phyloP scores from a whole-genome alignment of 805 yeast genomes.

The Metschnikowia koreensis region DNA sequence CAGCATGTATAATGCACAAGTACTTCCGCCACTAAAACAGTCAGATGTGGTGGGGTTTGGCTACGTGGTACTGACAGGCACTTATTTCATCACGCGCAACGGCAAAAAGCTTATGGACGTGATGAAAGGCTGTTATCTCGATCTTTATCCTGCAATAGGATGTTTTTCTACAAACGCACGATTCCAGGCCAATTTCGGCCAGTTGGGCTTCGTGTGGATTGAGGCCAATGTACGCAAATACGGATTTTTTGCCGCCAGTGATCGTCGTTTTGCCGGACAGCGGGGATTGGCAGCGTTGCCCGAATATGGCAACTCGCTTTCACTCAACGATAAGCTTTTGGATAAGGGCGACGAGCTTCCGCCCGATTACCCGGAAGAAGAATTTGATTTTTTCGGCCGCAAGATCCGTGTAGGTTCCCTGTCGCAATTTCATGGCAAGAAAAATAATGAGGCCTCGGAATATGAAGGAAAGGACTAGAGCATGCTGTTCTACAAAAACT shows the following conservation, averaged over 20 bases:
- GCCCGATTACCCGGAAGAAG: slow-evolving; percentile 65
- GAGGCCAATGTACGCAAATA: slow-evolving; percentile 53
- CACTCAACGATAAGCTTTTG: slow-evolving; percentile 48
- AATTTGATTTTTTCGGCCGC: slow-evolving; percentile 60
- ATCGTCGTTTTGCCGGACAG: slow-evolving; percentile 37
- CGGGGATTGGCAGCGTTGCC: slow-evolving; percentile 41
- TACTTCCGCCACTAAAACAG: slow-evolving; percentile 50
- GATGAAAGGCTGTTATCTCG: slow-evolving; percentile 47
- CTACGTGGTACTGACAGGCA: slow-evolving; percentile 46
- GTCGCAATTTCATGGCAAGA: slow-evolving; percentile 16
- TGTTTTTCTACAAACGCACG: slow-evolving; percentile 44
- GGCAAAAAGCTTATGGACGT: slow-evolving; percentile 54
- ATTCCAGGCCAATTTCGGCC: slow-evolving; percentile 44
- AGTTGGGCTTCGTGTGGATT: slow-evolving; percentile 47
- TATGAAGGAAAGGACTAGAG: slow-evolving; percentile 10
- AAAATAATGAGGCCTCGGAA: slow-evolving; percentile 13
- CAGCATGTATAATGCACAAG: slow-evolving; percentile 42
- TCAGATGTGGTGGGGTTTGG: slow-evolving; percentile 60
- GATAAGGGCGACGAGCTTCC: slow-evolving; percentile 75
- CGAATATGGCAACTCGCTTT: slow-evolving; percentile 28
- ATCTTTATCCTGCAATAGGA: slow-evolving; percentile 55
- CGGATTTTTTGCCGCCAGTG: slow-evolving; percentile 53
- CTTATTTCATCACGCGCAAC: slow-evolving; percentile 53
- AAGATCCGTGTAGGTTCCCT: slow-evolving; percentile 30
- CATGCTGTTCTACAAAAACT: too few relatives aligned